Percentiles rank a stretch among this genome's conserved stretches.
These are phyloP conservation scores for Terfezia boudieri DNA, from an alignment of 495 filamentous ascomycete genomes.

Conservation along the genomic window DNA sequence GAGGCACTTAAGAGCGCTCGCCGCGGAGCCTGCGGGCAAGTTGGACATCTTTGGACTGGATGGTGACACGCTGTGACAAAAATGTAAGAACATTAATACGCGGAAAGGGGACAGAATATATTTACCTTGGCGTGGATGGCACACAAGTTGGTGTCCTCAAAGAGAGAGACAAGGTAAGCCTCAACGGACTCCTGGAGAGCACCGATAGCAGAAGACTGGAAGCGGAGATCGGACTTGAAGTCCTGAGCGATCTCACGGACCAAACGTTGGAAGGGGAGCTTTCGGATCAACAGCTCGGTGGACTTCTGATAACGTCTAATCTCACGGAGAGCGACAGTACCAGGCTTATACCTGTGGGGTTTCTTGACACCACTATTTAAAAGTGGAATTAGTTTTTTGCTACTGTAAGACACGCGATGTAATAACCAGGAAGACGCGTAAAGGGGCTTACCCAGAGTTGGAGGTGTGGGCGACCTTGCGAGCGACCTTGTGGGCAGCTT, in stretches of 20 bases:
- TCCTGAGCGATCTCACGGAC: conserved; percentile 99
- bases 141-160: conserved; percentile 99
- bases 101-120: neutral
- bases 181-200: conserved; percentile 99
- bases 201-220: conserved; percentile 99
- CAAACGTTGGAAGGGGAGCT: conserved; percentile 99
- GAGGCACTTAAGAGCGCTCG: conserved; percentile 50
- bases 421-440: neutral
- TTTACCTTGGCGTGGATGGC: conserved; percentile 19
- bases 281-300: conserved; percentile 99
- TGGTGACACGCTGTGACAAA: conserved; percentile 80
- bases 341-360: conserved; percentile 99
- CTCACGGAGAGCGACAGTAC: conserved; percentile 99
- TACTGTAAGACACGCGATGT: conserved; percentile 23
- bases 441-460: conserved; percentile 30
- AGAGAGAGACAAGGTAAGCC: conserved; percentile 99
- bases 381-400: conserved; percentile 32
- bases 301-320: conserved; percentile 99
- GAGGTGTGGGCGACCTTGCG: conserved; percentile 56
- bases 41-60: conserved; percentile 92
- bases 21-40: conserved; percentile 90
- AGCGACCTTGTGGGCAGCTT: conserved; percentile 48
- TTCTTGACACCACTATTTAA: conserved; percentile 83
- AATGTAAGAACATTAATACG: neutral
- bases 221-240: conserved; percentile 99